Evolutionary conservation across 345 rosid species (phyloP).

Genomic region (Melastoma malabathricum): DNA sequence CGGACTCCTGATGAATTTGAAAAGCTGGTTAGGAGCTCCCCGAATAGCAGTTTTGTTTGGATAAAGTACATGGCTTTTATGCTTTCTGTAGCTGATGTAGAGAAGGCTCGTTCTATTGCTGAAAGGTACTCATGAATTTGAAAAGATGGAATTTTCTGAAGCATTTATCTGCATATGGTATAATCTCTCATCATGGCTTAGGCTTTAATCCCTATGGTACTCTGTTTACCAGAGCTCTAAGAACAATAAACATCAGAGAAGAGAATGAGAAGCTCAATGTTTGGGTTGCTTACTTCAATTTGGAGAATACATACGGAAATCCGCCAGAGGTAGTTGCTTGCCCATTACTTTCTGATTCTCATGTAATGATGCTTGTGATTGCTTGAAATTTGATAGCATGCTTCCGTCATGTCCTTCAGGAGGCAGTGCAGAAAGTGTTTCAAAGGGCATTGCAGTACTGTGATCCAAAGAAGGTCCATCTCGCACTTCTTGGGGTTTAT

Average conservation of each 20-base stretch:
- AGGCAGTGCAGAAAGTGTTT: slow-evolving; percentile 66
- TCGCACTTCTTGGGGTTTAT: slow-evolving; percentile 71
- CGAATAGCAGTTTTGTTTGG: slow-evolving; percentile 91
- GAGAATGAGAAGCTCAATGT: slow-evolving; percentile 89
- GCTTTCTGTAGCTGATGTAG: slow-evolving; percentile 66
- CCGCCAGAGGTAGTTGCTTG: slow-evolving; percentile 61
- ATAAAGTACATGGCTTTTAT: slow-evolving; percentile 79
- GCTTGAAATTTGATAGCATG: neutral
- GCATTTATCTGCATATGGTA: neutral
- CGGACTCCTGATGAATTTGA: slow-evolving; percentile 83
- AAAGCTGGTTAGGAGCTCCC: slow-evolving; percentile 81
- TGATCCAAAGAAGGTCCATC: slow-evolving; percentile 69
- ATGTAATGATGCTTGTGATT: slow-evolving; percentile 1
- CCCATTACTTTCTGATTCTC: neutral
- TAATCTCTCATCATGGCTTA: neutral
- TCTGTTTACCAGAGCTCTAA: slow-evolving; percentile 52
- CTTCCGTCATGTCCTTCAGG: slow-evolving; percentile 30
- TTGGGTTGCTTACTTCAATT: slow-evolving; percentile 93
- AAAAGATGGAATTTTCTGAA: neutral
- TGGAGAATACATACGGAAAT: slow-evolving; percentile 88
- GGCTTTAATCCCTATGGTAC: neutral
- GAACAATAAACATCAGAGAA: slow-evolving; percentile 72
- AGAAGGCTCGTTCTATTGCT: slow-evolving; percentile 84
- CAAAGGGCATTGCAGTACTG: slow-evolving; percentile 81
- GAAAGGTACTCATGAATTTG: slow-evolving; percentile 79